Percentiles rank a stretch among this genome's conserved stretches.
Evolutionary conservation across 805 yeast species (phyloP).

Genomic region (Candida ortonii): DNA sequence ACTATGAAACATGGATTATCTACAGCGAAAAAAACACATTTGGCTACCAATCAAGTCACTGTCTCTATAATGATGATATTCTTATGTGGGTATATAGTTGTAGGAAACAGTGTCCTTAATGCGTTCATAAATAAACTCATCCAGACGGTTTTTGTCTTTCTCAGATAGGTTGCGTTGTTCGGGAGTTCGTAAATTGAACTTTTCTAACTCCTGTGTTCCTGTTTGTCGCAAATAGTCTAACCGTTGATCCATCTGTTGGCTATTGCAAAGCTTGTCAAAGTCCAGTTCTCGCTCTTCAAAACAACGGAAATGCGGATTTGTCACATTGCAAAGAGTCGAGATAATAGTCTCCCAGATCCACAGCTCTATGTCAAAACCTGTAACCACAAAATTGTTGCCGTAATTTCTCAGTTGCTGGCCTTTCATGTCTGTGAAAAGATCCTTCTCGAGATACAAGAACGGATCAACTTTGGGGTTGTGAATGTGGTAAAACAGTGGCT

Average conservation of each 20-base stretch:
- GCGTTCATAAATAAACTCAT: constrained; percentile 9
- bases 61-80: no score
- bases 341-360: constrained; percentile 26
- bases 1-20: no score
- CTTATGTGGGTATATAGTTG: constrained; percentile 1
- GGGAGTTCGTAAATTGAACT: constrained; percentile 1
- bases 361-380: constrained; percentile 24
- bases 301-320: constrained; percentile 13
- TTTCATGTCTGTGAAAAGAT: constrained; percentile 18
- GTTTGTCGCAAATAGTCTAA: constrained; percentile 25
- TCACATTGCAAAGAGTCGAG: constrained; percentile 22
- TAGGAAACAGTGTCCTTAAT: constrained; percentile 3
- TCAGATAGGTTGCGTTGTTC: constrained; percentile 1
- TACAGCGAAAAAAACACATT: no score
- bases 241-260: constrained; percentile 18
- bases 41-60: no score
- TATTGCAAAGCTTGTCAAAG: constrained; percentile 21
- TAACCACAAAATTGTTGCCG: constrained; percentile 19
- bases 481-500: constrained; percentile 36
- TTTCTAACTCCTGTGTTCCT: constrained; percentile 13
- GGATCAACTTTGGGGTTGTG: constrained; percentile 51
- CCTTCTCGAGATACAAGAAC: constrained; percentile 29
- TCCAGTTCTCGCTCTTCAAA: constrained; percentile 25
- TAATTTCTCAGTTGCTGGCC: constrained; percentile 16
- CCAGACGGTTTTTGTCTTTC: constrained; percentile 8